Percentiles rank a stretch among this genome's conserved stretches.
Evolutionary conservation across 2,329 filamentous ascomycete species (phyloP).

Genomic region (Huntiella decipiens): DNA sequence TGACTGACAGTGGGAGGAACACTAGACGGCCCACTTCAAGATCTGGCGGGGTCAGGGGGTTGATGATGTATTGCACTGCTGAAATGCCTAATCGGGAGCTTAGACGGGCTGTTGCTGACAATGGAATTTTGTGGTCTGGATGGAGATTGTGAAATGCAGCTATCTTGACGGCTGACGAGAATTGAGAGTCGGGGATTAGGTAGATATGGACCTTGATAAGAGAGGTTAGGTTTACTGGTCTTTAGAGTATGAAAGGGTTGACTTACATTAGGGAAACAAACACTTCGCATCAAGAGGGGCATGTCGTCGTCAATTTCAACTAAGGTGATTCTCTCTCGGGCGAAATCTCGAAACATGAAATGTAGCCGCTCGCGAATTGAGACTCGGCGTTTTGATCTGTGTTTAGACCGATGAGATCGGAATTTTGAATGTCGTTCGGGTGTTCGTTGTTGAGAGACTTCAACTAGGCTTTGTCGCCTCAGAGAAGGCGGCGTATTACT

Average conservation of each 20-base stretch:
- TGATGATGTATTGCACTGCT: slow-evolving; percentile 8
- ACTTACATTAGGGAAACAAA: slow-evolving; percentile 10
- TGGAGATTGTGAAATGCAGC: slow-evolving; percentile 3
- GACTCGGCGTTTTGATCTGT: not conserved
- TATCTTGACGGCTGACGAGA: slow-evolving; percentile 4
- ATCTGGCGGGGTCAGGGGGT: slow-evolving; percentile 4
- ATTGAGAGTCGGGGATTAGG: slow-evolving; percentile 6
- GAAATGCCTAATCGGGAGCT: not conserved
- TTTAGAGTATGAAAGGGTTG: not conserved
- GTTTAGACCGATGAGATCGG: not conserved
- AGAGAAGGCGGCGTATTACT: too few relatives aligned
- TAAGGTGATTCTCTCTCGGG: slow-evolving; percentile 1
- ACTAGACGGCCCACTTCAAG: slow-evolving; percentile 10
- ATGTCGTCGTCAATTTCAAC: slow-evolving; percentile 9
- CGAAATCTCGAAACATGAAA: slow-evolving; percentile 8
- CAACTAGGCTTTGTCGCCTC: too few relatives aligned
- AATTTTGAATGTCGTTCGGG: too few relatives aligned
- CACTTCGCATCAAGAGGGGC: slow-evolving; percentile 6
- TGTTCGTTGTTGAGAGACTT: too few relatives aligned
- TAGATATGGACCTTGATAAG: slow-evolving; percentile 5
- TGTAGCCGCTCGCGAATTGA: slow-evolving; percentile 1
- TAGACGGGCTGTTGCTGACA: not conserved
- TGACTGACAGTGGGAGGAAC: slow-evolving; percentile 6
- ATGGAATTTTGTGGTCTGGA: slow-evolving; percentile 5
- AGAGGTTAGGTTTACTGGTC: not conserved